Evolutionary conservation across 306 rosid species (phyloP), one percentile per base, ranked within the genome.

Genomic region (Vigna reflexopilosa): DNA sequence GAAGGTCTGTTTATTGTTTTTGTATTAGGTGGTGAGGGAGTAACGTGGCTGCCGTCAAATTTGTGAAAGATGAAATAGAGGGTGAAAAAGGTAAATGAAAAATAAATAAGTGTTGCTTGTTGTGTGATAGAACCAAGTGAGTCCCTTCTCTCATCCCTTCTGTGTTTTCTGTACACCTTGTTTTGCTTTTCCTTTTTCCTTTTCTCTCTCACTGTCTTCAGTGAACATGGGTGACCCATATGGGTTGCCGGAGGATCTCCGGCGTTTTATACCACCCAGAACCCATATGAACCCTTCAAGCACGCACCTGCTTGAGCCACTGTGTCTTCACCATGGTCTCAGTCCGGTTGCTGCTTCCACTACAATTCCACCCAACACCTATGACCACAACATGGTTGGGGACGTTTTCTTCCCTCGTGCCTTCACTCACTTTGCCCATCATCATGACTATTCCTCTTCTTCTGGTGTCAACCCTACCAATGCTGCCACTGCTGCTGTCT

Each of bases 231-330:
- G 66, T 47, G 87, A 87, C 58, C 91, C 83, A 14, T 86, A 76
- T 61, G 84, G 80, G 28, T 34, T 85, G 6, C 88, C 87, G 51
- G 93, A 91, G 75, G 93, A 91, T 87, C 88, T 91, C 86, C 87
- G 88, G 79, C 90, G 86, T 0, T 73, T 89, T 13, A 77, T 86
- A 65, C 72, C 87, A 67, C 55, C 86, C 19, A 80, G 76, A 84
- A 77, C 77, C 63, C 84, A 78, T 40, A 79, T 81, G 15, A 64
- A n/a, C 50, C 48, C 59, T 48, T 32, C 73, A 77, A 67, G 50
- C 77, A 16, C 47, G 34, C 82, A 81, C 45, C 47, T 67, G 8
- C 73, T 71, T 3, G 81, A 83, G 34, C 77, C 84, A 40, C 76
- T 85, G 5, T 66, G 44, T 54, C 16, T 67, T 2, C 86, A 82